These are phyloP conservation scores for Sclerotinia trifoliorum DNA, from an alignment of 2,329 filamentous ascomycete species.

Conservation along the genomic window DNA sequence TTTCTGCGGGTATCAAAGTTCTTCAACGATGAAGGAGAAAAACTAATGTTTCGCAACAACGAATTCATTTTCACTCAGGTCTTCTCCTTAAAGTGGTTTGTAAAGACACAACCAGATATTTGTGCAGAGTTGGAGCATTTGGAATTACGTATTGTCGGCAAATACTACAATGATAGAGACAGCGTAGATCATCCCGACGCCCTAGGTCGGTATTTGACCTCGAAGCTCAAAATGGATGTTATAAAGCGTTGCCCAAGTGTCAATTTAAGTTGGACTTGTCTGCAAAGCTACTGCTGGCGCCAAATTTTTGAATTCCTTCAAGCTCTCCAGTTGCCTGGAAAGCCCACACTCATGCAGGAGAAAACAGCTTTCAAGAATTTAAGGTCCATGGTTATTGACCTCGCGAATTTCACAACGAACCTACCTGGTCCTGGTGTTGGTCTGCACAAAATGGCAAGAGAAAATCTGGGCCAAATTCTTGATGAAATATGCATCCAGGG, in stretches of 20 bases:
- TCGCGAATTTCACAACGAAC: slow-evolving; percentile 1
- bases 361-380: background rate
- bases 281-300: slow-evolving; percentile 14
- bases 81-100: background rate
- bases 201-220: background rate
- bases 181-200: no score
- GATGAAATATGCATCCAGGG: background rate
- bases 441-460: background rate
- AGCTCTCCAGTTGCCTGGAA: background rate
- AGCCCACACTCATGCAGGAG: background rate
- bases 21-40: background rate
- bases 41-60: background rate
- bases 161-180: background rate
- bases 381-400: slow-evolving; percentile 13
- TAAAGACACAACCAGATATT: background rate
- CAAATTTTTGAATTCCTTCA: slow-evolving; percentile 4
- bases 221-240: background rate
- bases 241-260: background rate
- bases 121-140: background rate
- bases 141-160: slow-evolving; percentile 1
- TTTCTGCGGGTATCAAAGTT: slow-evolving; percentile 1
- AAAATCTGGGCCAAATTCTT: background rate
- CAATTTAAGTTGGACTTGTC: background rate
- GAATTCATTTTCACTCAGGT: slow-evolving; percentile 1
- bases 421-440: background rate